phyloP scores from a whole-genome alignment of 2,329 filamentous ascomycete species.

The Epicoccum sorghinum region DNA sequence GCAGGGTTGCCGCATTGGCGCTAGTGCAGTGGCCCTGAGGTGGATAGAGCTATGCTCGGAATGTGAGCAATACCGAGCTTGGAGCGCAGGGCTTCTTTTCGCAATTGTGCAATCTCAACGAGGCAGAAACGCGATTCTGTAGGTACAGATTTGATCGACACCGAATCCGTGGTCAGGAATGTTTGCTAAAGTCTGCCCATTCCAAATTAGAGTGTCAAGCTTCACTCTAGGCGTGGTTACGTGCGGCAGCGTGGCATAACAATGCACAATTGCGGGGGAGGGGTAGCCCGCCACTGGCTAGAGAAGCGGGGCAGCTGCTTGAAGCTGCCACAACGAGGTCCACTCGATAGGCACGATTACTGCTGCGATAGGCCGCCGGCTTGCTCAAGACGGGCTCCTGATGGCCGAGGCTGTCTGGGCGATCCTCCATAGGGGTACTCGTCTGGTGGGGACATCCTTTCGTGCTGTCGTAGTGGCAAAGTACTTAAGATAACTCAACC shows the following conservation, averaged over 20 bases:
- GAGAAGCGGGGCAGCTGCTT: constrained; percentile 37
- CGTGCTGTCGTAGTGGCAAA: constrained; percentile 31
- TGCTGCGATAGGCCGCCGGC: constrained; percentile 30
- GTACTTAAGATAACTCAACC: constrained; percentile 41
- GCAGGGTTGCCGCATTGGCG: constrained; percentile 27
- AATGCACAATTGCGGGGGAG: constrained; percentile 39
- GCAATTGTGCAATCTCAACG: not conserved
- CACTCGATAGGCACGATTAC: constrained; percentile 22
- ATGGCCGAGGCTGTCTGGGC: constrained; percentile 40
- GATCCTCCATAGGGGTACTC: constrained; percentile 19
- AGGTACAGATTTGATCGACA: not conserved
- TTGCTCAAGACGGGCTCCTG: constrained; percentile 34
- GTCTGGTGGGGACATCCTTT: constrained; percentile 29
- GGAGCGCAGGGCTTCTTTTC: constrained; percentile 5
- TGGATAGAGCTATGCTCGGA: constrained; percentile 17
- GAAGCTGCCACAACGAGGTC: constrained; percentile 19
- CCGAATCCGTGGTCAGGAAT: constrained; percentile 9
- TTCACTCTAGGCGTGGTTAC: constrained; percentile 20
- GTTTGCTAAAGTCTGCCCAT: constrained; percentile 13
- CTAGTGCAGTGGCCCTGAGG: constrained; percentile 25
- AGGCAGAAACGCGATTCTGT: not conserved
- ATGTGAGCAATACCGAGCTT: constrained; percentile 13
- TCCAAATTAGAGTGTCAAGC: constrained; percentile 21
- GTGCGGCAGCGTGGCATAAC: constrained; percentile 19
- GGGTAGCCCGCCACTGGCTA: constrained; percentile 38